Conservation (phyloP, 352 stramenopile genomes). For the Phytophthora hibernalis region DNA sequence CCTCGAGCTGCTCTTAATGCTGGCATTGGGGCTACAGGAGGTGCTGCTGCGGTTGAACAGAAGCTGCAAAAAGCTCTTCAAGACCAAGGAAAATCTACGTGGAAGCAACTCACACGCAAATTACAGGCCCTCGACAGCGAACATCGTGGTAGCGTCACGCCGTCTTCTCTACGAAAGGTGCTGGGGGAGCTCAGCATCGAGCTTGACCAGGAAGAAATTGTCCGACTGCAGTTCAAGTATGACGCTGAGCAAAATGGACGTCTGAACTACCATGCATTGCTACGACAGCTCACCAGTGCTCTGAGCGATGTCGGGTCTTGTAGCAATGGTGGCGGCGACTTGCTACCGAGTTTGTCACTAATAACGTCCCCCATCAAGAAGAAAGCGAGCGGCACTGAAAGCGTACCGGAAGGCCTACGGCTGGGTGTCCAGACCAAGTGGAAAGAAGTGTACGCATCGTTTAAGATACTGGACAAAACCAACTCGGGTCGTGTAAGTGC, state of each 20-base stretch:
- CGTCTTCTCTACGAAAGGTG: slow-evolving; percentile 68
- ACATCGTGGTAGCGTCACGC: slow-evolving; percentile 49
- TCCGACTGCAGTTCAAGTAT: slow-evolving; percentile 80
- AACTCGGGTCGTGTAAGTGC: slow-evolving; percentile 59
- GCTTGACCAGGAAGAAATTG: slow-evolving; percentile 65
- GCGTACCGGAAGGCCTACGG: slow-evolving; percentile 54
- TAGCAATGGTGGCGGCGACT: slow-evolving; percentile 8
- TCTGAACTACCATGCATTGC: slow-evolving; percentile 68
- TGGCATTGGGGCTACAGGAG: slow-evolving; percentile 26
- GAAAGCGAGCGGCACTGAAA: slow-evolving; percentile 10
- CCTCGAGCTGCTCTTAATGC: slow-evolving; percentile 43
- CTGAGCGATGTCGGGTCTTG: slow-evolving; percentile 46
- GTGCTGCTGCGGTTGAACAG: slow-evolving; percentile 57
- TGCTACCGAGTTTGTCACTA: slow-evolving; percentile 40
- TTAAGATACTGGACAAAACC: slow-evolving; percentile 70
- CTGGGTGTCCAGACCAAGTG: slow-evolving; percentile 68
- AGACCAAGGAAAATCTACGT: slow-evolving; percentile 55
- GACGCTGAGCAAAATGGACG: slow-evolving; percentile 76
- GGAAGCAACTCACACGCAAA: slow-evolving; percentile 61
- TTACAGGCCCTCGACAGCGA: slow-evolving; percentile 75
- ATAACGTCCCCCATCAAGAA: slow-evolving; percentile 26
- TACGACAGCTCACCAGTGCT: slow-evolving; percentile 65
- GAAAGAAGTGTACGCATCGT: slow-evolving; percentile 75
- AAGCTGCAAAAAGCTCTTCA: slow-evolving; percentile 72
- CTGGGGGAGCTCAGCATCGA: slow-evolving; percentile 59